Conservation (phyloP, 345 rosid genomes). For the Gossypium anomalum region DNA sequence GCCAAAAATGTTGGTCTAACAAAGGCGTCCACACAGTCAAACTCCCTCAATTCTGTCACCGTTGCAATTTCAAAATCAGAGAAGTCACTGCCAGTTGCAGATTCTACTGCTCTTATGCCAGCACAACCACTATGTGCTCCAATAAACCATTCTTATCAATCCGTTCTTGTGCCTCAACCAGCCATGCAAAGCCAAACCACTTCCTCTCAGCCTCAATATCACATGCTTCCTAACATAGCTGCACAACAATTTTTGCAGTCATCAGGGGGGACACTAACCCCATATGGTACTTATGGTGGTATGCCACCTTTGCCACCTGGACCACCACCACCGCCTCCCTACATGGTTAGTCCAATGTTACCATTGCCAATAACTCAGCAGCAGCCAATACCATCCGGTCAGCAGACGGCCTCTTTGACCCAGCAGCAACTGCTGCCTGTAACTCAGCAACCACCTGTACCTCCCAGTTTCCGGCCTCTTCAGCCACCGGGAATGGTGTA, state of each 20-base stretch:
- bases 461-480: constrained; percentile 56
- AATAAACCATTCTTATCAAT: constrained; percentile 37
- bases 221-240: constrained; percentile 48
- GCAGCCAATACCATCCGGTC: constrained; percentile 29
- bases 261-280: constrained; percentile 42
- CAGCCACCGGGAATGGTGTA: constrained; percentile 68
- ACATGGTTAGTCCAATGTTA: constrained; percentile 49
- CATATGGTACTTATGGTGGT: constrained; percentile 53
- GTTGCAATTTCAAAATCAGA: constrained; percentile 42
- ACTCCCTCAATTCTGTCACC: constrained; percentile 22
- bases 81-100: constrained; percentile 36
- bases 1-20: constrained; percentile 61
- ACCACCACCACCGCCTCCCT: constrained; percentile 43
- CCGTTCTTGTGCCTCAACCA: constrained; percentile 35
- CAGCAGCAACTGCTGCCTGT: constrained; percentile 31
- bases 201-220: constrained; percentile 54
- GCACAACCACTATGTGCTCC: constrained; percentile 37
- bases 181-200: constrained; percentile 43
- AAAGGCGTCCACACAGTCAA: constrained; percentile 24
- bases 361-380: constrained; percentile 45
- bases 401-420: constrained; percentile 18
- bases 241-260: constrained; percentile 59
- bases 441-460: constrained; percentile 27
- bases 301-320: constrained; percentile 59
- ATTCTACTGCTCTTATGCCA: constrained; percentile 37